Base-by-base conservation (phyloP, 2,329 filamentous ascomycete species). In the Fusarium hainanense region DNA sequence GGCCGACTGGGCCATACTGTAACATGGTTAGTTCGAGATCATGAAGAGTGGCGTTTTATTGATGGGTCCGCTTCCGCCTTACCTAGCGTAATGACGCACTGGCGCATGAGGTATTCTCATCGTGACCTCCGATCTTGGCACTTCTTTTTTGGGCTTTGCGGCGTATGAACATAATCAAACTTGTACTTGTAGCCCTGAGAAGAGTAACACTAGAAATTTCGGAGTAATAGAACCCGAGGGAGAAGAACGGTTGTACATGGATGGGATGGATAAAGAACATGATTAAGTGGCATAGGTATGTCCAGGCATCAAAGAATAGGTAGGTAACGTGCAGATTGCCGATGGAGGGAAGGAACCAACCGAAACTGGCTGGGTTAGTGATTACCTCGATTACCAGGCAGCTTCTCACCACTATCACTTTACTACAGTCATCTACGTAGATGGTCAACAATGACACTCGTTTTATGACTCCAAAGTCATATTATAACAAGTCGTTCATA, bases 71-170 rank as follows among this genome's bases (percentile, higher is more conserved):
- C 61, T 66, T 60, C 60, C 40, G 28, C 63, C 41, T 57, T 57
- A 52, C 49, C 32, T 52, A 52, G 52, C 34, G 58, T 54, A 57
- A 63, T 59, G 72, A 69, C 66, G 58, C 51, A 63, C 54, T 58
- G 54, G 43, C 21, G 47, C 48, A 50, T 49, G 20, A 20, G 32
- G 13, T 44, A 48, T 66, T 51, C 40, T 46, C 60, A 62, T 65
- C 63, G 49, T 61, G 60, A 59, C 62, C 46, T 68, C 42, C 49
- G 27, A 47, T 37, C 34, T 60, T 60, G 50, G 66, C 55, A 59
- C 43, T 51, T 59, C 58, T 59, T 65, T 44, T 46, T 48, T 58
- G 42, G 32, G 51, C 18, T 62, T 60, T 50, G 57, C 57, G 55
- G 49, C 58, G 59, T 70, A 64, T 66, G 41, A 43, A 25, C 10